These are phyloP conservation scores for Pestalotiopsis sp. DNA, from an alignment of 2,329 filamentous ascomycete genomes.

Conservation along the genomic window DNA sequence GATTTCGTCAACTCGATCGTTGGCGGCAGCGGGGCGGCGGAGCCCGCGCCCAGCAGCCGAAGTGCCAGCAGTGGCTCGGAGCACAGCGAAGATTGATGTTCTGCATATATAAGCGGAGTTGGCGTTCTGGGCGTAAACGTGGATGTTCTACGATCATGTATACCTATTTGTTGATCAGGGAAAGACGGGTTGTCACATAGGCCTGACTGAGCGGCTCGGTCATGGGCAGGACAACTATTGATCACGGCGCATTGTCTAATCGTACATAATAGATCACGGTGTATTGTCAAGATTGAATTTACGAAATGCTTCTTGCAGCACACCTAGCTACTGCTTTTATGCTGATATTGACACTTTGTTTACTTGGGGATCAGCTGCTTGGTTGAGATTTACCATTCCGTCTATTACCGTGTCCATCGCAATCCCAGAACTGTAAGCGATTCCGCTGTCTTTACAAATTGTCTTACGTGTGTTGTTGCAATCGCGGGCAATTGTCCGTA, in stretches of 20 bases:
- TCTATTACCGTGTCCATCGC: too few relatives aligned
- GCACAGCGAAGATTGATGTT: constrained; percentile 23
- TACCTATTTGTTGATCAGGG: not conserved
- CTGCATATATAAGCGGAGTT: constrained; percentile 21
- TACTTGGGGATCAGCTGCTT: too few relatives aligned
- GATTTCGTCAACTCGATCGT: constrained; percentile 81
- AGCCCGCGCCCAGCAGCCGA: constrained; percentile 18
- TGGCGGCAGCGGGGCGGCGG: constrained; percentile 46
- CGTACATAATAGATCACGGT: not conserved
- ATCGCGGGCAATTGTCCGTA: not conserved
- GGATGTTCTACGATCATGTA: not conserved
- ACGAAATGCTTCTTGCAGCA: too few relatives aligned
- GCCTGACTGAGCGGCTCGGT: not conserved
- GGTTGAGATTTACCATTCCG: too few relatives aligned
- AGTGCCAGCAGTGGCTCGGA: constrained; percentile 34
- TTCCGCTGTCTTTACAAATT: not conserved
- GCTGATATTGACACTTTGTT: too few relatives aligned
- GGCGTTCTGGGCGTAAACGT: constrained; percentile 8
- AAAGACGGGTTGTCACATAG: not conserved
- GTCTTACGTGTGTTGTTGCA: not conserved
- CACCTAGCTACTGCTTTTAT: too few relatives aligned
- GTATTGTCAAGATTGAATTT: not conserved
- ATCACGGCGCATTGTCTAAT: not conserved
- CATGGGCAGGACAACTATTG: not conserved
- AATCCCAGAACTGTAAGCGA: too few relatives aligned